Evolutionary conservation across 495 filamentous ascomycete species (phyloP), one percentile per base, ranked within the genome.

Genomic region (Hypomontagnella submonticulosa): DNA sequence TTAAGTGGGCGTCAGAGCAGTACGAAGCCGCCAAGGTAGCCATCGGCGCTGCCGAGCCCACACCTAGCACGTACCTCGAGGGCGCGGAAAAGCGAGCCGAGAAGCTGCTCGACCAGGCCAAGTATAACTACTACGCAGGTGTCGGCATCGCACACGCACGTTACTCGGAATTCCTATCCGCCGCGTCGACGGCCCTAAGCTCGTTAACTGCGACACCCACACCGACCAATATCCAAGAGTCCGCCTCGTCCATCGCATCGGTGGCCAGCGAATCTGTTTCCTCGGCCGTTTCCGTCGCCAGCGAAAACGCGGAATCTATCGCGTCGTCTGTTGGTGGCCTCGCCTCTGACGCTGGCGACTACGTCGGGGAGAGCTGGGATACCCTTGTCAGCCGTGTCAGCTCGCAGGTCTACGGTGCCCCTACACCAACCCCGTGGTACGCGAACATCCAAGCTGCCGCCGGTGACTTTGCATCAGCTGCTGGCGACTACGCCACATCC

Each of bases 61-160:
- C 88, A 4, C 82, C 85, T 4, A 85, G 84, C 10, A 72, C 73
- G 10, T 75, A 74, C 13, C 59, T 77, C 40, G 73, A 80, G 40
- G 73, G 80, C 41, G 79, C 77, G n/a, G 79, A 82, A 58, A 82
- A 87, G 66, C 66, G 87, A 27, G 78, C 79, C 12, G 78, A 80
- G 63, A 83, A 88, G 63, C 64, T 90, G 7, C 78, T 85, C 15
- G 84, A 87, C 55, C 76, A 84, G 40, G 87, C 88, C 23, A 87
- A 85, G 61, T 80, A 86, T 52, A 88, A 88, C 63, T 95, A 93
- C 72, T 92, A 92, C 65, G 88, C 91, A 55, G 89, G 86, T 8
- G 64, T 93, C 52, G 91, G 91, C 12, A 64, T 92, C 16, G 91
- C 91, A 2, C 89, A 95, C 70, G 90, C 87, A 41, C 85, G 86